phyloP scores from a whole-genome alignment of 2,329 filamentous ascomycete species.

The Basipetospora chlamydospora region DNA sequence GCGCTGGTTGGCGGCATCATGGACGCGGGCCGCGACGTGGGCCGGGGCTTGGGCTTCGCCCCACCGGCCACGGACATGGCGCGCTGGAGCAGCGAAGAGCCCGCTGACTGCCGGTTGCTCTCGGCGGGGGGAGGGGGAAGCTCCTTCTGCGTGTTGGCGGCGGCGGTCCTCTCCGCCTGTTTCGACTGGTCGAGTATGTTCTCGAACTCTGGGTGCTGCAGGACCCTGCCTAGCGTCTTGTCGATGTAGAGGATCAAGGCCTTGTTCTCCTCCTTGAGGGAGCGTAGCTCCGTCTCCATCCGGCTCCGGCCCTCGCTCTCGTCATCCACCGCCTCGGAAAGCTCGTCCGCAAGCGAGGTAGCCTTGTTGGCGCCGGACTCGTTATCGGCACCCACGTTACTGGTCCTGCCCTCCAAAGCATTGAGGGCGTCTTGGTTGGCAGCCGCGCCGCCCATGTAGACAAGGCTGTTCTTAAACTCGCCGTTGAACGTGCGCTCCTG shows the following conservation, averaged over 20 bases:
- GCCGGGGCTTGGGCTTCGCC: slow-evolving; percentile 33
- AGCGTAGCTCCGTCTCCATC: slow-evolving; percentile 65
- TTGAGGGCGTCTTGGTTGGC: slow-evolving; percentile 51
- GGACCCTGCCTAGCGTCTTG: slow-evolving; percentile 90
- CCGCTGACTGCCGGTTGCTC: slow-evolving; percentile 11
- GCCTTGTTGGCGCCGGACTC: too few relatives aligned
- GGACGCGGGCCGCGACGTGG: slow-evolving; percentile 37
- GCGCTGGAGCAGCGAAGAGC: slow-evolving; percentile 20
- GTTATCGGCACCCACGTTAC: too few relatives aligned
- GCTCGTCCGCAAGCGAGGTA: slow-evolving; percentile 71
- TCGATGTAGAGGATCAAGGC: slow-evolving; percentile 96
- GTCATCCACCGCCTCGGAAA: slow-evolving; percentile 52
- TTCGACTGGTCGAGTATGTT: slow-evolving; percentile 75
- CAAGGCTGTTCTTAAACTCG: slow-evolving; percentile 72
- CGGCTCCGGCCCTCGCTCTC: slow-evolving; percentile 49
- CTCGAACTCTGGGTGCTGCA: slow-evolving; percentile 92
- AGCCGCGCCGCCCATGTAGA: slow-evolving; percentile 40
- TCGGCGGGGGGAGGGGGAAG: slow-evolving; percentile 51
- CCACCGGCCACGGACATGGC: slow-evolving; percentile 36
- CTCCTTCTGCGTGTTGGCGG: slow-evolving; percentile 60
- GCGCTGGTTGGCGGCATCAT: too few relatives aligned
- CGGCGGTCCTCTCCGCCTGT: slow-evolving; percentile 23
- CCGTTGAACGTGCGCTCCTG: slow-evolving; percentile 93
- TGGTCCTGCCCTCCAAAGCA: slow-evolving; percentile 42
- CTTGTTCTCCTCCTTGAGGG: slow-evolving; percentile 87